phyloP scores from a whole-genome alignment of 2,329 filamentous ascomycete species.

The Chaetomium strumarium region DNA sequence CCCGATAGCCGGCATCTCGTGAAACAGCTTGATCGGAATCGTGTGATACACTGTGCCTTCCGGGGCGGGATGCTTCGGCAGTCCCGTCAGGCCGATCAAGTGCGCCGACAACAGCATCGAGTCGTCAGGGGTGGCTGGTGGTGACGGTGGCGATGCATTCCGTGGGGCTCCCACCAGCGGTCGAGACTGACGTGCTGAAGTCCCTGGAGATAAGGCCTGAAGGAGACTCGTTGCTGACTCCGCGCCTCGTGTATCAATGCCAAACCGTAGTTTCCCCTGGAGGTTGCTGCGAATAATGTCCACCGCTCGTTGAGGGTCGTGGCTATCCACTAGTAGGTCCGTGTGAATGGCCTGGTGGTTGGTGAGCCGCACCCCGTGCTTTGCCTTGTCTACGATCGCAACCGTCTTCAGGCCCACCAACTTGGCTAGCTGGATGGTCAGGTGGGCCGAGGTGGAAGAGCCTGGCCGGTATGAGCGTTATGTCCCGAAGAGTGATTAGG shows the following conservation, averaged over 20 bases:
- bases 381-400: conserved; percentile 59
- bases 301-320: conserved; percentile 59
- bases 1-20: conserved; percentile 59
- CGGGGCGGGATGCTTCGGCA: conserved; percentile 51
- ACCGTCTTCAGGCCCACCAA: conserved; percentile 60
- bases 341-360: conserved; percentile 39
- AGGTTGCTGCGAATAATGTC: conserved; percentile 58
- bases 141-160: conserved; percentile 27
- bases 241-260: conserved; percentile 60
- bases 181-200: conserved; percentile 13
- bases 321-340: conserved; percentile 63
- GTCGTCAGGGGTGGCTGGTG: conserved; percentile 35
- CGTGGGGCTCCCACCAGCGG: conserved; percentile 1
- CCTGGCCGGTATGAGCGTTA: conserved; percentile 30
- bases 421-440: conserved; percentile 62
- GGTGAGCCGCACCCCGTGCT: conserved; percentile 55
- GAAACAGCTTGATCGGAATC: conserved; percentile 72
- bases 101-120: conserved; percentile 39
- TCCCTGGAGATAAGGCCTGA: conserved; percentile 39
- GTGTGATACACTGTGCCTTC: conserved; percentile 51
- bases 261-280: conserved; percentile 55
- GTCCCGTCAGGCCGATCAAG: conserved; percentile 60
- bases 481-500: neutral
- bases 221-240: conserved; percentile 57
- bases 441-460: conserved; percentile 63